Base-by-base conservation (phyloP, 148 eudicot genomes). In the Rhododendron ferrugineum region DNA sequence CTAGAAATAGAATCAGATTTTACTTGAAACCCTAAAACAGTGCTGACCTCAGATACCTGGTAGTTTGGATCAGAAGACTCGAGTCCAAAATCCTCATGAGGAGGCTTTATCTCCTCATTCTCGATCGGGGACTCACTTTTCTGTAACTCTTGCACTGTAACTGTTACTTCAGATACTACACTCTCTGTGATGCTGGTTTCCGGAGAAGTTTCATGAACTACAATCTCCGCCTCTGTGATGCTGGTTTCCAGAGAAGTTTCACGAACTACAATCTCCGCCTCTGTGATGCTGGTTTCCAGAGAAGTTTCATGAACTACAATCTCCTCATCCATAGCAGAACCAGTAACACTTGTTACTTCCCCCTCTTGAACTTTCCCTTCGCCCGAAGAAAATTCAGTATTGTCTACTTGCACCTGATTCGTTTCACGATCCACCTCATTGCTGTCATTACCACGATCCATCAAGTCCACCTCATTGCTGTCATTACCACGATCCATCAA, bases 41-140 rank as follows among this genome's bases (percentile, higher is more conserved):
- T 87, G 96, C 88, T 92, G 94, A 95, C 95, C 94, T 94, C 98
- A 93, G 92, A 91, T 94, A 95, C 98, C 98, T 95, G 98, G 91
- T 89, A 88, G 84, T 85, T 90, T 90, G 91, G 91, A 90, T 90
- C 91, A 86, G 93, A 87, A 80, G 89, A 86, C 86, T 90, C 83
- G 89, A 87, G 92, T 87, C 86, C 89, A 86, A 87, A 89, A 78
- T 90, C 92, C 83, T 89, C 90, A 74, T 86, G 89, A 83, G 88
- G 83, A 84, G 86, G 88, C 84, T 85, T 94, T 82, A 87, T 64
- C 84, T 88, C 95, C 87, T 89, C 90, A 44, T 66, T 82, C 81
- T 70, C 84, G 42, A 64, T 26, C 85, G 26, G 82, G 60, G 70
- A 26, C 52, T 83, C 90, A 86, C 49, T 82, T 72, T 81, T 88